These are phyloP conservation scores for Pleurotus tuber-regium DNA, from an alignment of 768 basidiomycete genomes.

Conservation along the genomic window DNA sequence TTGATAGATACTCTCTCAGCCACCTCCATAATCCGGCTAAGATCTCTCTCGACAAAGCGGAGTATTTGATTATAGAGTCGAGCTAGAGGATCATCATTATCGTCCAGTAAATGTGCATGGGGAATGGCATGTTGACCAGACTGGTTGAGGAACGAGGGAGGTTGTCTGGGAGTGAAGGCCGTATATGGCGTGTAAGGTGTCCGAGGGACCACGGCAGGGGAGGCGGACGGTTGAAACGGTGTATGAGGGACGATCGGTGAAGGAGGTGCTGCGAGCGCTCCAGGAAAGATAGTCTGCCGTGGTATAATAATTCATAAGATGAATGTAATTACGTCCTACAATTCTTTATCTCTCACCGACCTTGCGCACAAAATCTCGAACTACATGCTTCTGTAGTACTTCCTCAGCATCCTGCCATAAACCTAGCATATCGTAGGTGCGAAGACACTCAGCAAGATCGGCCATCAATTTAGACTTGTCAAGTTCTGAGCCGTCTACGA, in stretches of 20 bases:
- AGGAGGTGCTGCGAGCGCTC: constrained; percentile 63
- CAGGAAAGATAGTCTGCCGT: constrained; percentile 78
- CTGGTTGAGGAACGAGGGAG: constrained; percentile 35
- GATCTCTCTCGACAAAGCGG: constrained; percentile 74
- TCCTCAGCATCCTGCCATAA: constrained; percentile 90
- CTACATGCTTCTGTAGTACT: constrained; percentile 68
- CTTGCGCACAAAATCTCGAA: constrained; percentile 76
- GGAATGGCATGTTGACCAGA: constrained; percentile 24
- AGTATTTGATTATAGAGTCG: constrained; percentile 80
- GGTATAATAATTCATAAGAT: background rate
- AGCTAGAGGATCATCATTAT: constrained; percentile 65
- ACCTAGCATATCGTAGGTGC: constrained; percentile 75
- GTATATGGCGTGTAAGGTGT: constrained; percentile 55
- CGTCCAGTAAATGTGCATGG: constrained; percentile 58
- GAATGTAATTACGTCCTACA: no score
- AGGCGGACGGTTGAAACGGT: constrained; percentile 46
- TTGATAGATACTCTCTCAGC: constrained; percentile 67
- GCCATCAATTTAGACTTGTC: constrained; percentile 61
- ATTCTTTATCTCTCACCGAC: no score
- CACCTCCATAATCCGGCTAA: constrained; percentile 71
- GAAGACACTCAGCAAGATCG: constrained; percentile 76
- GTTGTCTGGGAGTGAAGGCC: constrained; percentile 50
- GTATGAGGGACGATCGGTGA: constrained; percentile 80
- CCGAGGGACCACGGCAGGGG: constrained; percentile 29
- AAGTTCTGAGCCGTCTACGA: constrained; percentile 53